A percentile compares a stretch with the other conserved stretches of the same genome.
phyloP scores from a whole-genome alignment of 179 eudicot genomes.

The Dionaea muscipula region DNA sequence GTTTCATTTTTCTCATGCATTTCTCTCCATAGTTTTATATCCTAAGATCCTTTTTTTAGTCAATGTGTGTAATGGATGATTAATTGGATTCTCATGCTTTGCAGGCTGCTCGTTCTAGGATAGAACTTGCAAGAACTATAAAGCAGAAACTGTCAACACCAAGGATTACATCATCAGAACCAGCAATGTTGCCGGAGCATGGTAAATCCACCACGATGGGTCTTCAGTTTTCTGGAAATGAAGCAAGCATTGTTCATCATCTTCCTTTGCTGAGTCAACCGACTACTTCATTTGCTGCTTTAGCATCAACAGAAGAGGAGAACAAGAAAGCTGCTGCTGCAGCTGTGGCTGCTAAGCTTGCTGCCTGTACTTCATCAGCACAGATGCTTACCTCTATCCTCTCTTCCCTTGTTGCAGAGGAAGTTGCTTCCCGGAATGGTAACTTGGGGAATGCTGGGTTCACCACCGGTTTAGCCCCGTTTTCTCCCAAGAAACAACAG shows the following conservation, averaged over 20 bases:
- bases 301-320: slow-evolving; percentile 48
- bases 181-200: slow-evolving; percentile 16
- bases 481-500: slow-evolving; percentile 49
- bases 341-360: slow-evolving; percentile 86
- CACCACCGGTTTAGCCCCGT: slow-evolving; percentile 21
- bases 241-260: too few relatives aligned
- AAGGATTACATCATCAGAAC: slow-evolving; percentile 18
- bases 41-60: background rate
- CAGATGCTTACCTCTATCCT: slow-evolving; percentile 79
- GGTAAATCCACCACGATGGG: slow-evolving; percentile 24
- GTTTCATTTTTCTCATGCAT: background rate
- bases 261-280: slow-evolving; percentile 25
- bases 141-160: slow-evolving; percentile 31
- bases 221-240: slow-evolving; percentile 18
- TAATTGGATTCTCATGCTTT: background rate
- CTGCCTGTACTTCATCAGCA: slow-evolving; percentile 89
- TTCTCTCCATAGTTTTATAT: background rate
- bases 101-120: slow-evolving; percentile 60
- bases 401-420: slow-evolving; percentile 81
- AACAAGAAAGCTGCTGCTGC: slow-evolving; percentile 77
- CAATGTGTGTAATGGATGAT: too few relatives aligned
- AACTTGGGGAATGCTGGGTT: slow-evolving; percentile 32
- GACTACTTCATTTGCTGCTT: slow-evolving; percentile 31
- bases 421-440: slow-evolving; percentile 49
- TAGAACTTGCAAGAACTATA: slow-evolving; percentile 34